Evolutionary conservation across 129 eudicot genomes (phyloP).

Genomic region (Flaveria trinervia): DNA sequence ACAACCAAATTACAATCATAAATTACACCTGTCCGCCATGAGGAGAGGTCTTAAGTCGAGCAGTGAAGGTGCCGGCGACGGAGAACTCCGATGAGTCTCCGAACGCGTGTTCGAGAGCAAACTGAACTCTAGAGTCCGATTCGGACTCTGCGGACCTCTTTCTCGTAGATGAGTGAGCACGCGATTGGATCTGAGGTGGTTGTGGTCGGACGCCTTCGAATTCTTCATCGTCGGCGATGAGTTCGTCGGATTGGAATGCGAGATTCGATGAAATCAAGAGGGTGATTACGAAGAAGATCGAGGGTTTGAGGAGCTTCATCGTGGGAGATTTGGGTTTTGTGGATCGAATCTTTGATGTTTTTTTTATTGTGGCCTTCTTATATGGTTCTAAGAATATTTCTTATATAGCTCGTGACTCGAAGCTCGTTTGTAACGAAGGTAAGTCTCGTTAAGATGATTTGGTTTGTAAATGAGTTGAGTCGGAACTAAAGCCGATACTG

Average conservation of each 20-base stretch:
- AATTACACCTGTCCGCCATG: constrained; percentile 77
- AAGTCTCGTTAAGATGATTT: too few species aligned
- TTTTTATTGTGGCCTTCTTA: too few species aligned
- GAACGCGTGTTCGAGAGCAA: constrained; percentile 74
- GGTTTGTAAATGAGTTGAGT: too few species aligned
- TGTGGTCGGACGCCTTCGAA: constrained; percentile 68
- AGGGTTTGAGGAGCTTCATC: constrained; percentile 9
- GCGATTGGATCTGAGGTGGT: constrained; percentile 33
- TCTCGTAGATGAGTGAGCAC: constrained; percentile 27
- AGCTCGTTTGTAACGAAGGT: too few species aligned
- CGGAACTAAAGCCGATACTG: too few species aligned
- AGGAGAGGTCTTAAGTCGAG: constrained; percentile 71
- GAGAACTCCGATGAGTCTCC: constrained; percentile 76
- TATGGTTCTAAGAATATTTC: too few species aligned
- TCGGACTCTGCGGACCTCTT: constrained; percentile 57
- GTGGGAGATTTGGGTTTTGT: too few species aligned
- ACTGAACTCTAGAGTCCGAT: constrained; percentile 71
- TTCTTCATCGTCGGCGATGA: constrained; percentile 72
- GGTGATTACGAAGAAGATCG: constrained; percentile 6
- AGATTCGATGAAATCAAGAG: constrained; percentile 28
- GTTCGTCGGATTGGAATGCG: constrained; percentile 83
- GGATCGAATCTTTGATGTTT: too few species aligned
- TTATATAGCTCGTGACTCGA: too few species aligned
- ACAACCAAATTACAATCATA: background rate
- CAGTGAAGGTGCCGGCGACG: constrained; percentile 79